Conservation (phyloP, 306 rosid genomes). For the Sesbania bispinosa region DNA sequence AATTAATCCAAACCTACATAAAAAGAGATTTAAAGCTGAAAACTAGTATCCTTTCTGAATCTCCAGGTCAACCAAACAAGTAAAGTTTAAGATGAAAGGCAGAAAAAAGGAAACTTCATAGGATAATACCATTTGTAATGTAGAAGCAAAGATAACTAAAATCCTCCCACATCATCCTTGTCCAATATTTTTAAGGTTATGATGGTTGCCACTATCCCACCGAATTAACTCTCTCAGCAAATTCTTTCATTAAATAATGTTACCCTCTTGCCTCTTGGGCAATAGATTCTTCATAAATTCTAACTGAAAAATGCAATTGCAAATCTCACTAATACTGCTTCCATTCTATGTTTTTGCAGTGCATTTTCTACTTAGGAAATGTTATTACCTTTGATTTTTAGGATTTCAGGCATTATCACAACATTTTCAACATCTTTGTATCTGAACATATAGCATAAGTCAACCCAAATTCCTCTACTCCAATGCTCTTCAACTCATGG, state of each 20-base stretch:
- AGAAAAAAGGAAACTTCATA: neutral
- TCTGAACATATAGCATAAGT: neutral
- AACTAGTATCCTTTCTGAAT: neutral
- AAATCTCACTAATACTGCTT: neutral
- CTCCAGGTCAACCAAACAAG: neutral
- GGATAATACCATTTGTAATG: neutral
- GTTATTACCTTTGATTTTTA: neutral
- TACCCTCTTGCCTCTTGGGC: neutral
- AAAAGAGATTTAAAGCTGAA: neutral
- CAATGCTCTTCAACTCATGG: no score
- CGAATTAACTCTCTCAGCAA: neutral
- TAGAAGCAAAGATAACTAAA: neutral
- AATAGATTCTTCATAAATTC: neutral
- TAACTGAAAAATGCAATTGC: neutral
- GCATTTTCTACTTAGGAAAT: neutral
- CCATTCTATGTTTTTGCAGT: neutral
- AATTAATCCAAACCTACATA: neutral
- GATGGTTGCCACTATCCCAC: neutral
- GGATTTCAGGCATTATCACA: neutral
- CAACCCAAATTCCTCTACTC: neutral
- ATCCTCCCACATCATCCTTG: neutral
- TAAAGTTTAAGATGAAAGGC: neutral
- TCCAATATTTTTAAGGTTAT: constrained; percentile 13
- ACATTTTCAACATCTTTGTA: constrained; percentile 12
- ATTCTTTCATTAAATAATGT: neutral